Conservation (phyloP, 495 filamentous ascomycete genomes). For the Podospora pseudopauciseta region DNA sequence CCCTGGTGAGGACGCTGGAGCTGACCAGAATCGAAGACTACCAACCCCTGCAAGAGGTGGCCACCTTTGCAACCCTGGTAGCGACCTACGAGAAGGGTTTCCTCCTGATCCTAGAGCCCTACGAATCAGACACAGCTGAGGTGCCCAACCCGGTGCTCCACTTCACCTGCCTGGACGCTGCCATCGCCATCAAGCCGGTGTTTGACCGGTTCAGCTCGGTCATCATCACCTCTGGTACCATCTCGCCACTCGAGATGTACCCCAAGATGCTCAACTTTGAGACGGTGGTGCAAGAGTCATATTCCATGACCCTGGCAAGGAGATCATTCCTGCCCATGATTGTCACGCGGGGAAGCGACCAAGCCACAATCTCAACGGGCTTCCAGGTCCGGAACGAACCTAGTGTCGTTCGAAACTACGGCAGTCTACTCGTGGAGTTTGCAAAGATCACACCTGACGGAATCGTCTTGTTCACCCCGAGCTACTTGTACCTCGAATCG, state of each 20-base stretch:
- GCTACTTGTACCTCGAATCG: slow-evolving; percentile 98
- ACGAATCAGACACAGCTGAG: slow-evolving; percentile 90
- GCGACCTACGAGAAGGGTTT: slow-evolving; percentile 98
- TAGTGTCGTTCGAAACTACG: slow-evolving; percentile 91
- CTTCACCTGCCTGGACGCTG: slow-evolving; percentile 94
- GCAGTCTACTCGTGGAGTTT: slow-evolving; percentile 87
- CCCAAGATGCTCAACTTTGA: slow-evolving; percentile 95
- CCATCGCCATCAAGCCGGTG: slow-evolving; percentile 96
- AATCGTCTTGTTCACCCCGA: slow-evolving; percentile 90
- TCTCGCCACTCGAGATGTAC: slow-evolving; percentile 98
- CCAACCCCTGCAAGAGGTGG: slow-evolving; percentile 93
- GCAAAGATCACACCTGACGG: slow-evolving; percentile 92
- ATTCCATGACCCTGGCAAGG: slow-evolving; percentile 94
- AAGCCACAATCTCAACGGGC: slow-evolving; percentile 81
- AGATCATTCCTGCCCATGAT: slow-evolving; percentile 96
- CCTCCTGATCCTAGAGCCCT: slow-evolving; percentile 91
- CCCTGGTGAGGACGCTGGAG: slow-evolving; percentile 90
- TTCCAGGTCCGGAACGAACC: slow-evolving; percentile 96
- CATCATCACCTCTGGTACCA: slow-evolving; percentile 96
- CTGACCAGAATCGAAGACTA: slow-evolving; percentile 98
- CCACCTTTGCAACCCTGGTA: slow-evolving; percentile 95
- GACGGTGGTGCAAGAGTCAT: slow-evolving; percentile 91
- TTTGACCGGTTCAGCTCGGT: slow-evolving; percentile 97
- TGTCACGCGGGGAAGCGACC: slow-evolving; percentile 90
- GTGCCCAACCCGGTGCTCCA: slow-evolving; percentile 95